phyloP scores from a whole-genome alignment of 2,329 filamentous ascomycete species.

The Xylariales sp. region DNA sequence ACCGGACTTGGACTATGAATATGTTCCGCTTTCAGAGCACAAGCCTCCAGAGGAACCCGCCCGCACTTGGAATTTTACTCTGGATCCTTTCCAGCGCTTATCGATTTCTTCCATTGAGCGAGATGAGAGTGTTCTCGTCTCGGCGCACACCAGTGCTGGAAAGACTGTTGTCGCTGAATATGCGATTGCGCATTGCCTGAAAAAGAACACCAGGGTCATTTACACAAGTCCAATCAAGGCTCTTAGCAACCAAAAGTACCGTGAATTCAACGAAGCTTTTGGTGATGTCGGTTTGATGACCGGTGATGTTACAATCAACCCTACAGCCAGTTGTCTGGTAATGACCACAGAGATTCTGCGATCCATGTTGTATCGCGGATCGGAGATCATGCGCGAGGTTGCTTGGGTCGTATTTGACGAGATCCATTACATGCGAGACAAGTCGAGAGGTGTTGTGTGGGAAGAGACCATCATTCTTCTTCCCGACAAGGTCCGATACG shows the following conservation, averaged over 20 bases:
- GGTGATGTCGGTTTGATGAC: constrained; percentile 98
- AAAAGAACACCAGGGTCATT: constrained; percentile 96
- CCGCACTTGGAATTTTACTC: constrained; percentile 78
- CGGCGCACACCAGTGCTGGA: constrained; percentile 93
- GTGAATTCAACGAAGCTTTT: constrained; percentile 93
- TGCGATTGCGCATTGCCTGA: constrained; percentile 93
- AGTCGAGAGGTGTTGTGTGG: constrained; percentile 93
- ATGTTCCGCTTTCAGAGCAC: constrained; percentile 91
- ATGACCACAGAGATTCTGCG: constrained; percentile 99
- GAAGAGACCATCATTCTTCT: constrained; percentile 98
- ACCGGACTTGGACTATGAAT: constrained; percentile 89
- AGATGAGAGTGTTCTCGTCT: constrained; percentile 93
- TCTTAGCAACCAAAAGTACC: constrained; percentile 96
- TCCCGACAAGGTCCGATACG: constrained; percentile 97
- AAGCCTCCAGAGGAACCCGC: constrained; percentile 85
- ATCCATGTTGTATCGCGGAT: constrained; percentile 96
- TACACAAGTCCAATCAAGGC: constrained; percentile 99
- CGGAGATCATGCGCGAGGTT: constrained; percentile 99
- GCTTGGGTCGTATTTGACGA: constrained; percentile 98
- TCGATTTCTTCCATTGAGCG: constrained; percentile 93
- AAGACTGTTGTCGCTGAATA: constrained; percentile 99
- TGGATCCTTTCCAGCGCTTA: constrained; percentile 96
- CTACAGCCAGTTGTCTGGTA: constrained; percentile 93
- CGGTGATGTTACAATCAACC: constrained; percentile 98
- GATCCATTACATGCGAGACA: constrained; percentile 97